Evolutionary conservation across 805 yeast genomes (phyloP).

Genomic region (Kurtzmaniella cleridarum): DNA sequence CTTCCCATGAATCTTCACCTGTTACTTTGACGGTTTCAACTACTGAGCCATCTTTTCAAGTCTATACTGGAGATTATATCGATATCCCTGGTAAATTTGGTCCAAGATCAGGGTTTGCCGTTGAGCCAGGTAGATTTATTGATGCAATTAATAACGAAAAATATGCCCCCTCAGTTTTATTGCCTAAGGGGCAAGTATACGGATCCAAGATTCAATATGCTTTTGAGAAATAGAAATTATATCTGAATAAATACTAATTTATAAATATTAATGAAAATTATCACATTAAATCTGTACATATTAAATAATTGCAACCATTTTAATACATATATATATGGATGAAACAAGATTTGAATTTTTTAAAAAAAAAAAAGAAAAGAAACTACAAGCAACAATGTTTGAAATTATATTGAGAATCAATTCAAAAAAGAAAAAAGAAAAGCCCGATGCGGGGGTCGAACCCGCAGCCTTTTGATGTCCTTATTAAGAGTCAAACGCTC

Average conservation of each 20-base stretch:
- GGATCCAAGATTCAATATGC: conserved; percentile 42
- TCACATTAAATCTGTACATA: no score
- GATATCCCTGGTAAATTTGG: conserved; percentile 26
- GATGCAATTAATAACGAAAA: conserved; percentile 45
- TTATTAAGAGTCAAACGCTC: neutral
- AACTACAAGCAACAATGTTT: no score
- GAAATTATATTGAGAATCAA: neutral
- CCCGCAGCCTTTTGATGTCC: neutral
- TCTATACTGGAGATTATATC: conserved; percentile 56
- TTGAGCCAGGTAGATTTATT: conserved; percentile 57
- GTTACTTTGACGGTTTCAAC: conserved; percentile 39
- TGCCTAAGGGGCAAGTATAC: conserved; percentile 44
- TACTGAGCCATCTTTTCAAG: conserved; percentile 64
- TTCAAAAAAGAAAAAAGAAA: neutral
- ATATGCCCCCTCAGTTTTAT: conserved; percentile 46
- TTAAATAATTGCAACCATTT: no score
- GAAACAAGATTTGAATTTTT: no score
- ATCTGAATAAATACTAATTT: neutral
- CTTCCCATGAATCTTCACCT: conserved; percentile 40
- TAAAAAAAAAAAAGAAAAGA: neutral
- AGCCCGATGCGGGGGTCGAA: neutral
- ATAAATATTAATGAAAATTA: neutral
- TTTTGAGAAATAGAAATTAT: conserved; percentile 5
- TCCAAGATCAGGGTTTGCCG: conserved; percentile 51
- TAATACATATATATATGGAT: no score